Conservation (phyloP, 805 yeast species). For the Metschnikowia kofuensis region DNA sequence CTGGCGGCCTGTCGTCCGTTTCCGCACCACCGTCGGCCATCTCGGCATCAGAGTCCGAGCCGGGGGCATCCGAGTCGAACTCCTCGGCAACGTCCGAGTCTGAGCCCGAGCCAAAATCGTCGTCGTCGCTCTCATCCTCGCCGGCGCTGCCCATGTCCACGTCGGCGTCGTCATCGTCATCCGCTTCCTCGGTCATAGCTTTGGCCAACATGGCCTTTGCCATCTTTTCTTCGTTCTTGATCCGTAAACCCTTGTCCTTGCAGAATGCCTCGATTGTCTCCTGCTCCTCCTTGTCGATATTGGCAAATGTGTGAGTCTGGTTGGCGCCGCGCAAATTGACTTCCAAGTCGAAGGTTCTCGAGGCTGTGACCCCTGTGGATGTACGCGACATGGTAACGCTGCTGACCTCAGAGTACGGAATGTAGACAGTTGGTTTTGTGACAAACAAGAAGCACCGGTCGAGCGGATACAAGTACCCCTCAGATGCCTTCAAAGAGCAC, state of each 20-base stretch:
- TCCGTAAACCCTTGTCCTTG: constrained; percentile 70
- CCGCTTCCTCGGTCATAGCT: constrained; percentile 63
- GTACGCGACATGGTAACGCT: constrained; percentile 83
- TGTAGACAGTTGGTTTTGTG: constrained; percentile 90
- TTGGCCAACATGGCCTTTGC: constrained; percentile 79
- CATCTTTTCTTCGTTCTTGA: constrained; percentile 85
- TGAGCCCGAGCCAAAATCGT: constrained; percentile 67
- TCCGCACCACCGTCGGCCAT: constrained; percentile 15
- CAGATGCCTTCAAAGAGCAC: constrained; percentile 92
- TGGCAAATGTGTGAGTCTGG: constrained; percentile 79
- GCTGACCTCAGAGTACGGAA: constrained; percentile 80
- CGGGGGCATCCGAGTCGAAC: constrained; percentile 64
- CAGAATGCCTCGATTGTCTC: constrained; percentile 71
- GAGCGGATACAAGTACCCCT: constrained; percentile 89
- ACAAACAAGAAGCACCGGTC: constrained; percentile 89
- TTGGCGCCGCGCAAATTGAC: constrained; percentile 60
- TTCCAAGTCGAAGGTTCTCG: constrained; percentile 92
- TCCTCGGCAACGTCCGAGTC: constrained; percentile 83
- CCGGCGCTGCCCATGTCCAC: constrained; percentile 71
- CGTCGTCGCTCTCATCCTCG: constrained; percentile 77
- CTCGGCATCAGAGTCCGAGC: constrained; percentile 26
- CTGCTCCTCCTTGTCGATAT: constrained; percentile 88
- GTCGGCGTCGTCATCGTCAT: constrained; percentile 49
- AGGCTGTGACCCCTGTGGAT: constrained; percentile 68
- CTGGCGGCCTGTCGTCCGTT: constrained; percentile 30